Conservation (phyloP, 306 rosid genomes). For the Amphicarpaea edgeworthii region DNA sequence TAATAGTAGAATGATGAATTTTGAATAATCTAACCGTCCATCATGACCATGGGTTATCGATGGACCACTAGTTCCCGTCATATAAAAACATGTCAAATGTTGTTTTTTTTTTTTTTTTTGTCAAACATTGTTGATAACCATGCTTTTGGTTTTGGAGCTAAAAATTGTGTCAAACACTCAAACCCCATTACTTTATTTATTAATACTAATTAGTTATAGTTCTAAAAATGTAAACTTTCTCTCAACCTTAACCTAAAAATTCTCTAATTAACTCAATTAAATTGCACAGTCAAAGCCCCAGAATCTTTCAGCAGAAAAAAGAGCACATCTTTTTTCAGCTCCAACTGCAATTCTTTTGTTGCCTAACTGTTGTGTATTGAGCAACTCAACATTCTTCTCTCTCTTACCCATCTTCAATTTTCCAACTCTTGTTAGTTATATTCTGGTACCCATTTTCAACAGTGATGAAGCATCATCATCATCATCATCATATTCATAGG, state of each 20-base stretch:
- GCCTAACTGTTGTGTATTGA: background rate
- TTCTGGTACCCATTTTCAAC: conserved; percentile 33
- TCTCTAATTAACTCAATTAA: conserved; percentile 10
- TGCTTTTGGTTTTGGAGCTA: background rate
- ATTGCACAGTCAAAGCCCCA: conserved; percentile 25
- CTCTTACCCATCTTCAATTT: conserved; percentile 22
- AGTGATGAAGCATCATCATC: conserved; percentile 65
- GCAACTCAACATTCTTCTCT: conserved; percentile 5
- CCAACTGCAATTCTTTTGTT: conserved; percentile 1
- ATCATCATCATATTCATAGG: too few species aligned
- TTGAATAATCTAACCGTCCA: conserved; percentile 20
- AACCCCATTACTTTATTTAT: background rate
- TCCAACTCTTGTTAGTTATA: conserved; percentile 13
- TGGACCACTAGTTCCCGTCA: conserved; percentile 32
- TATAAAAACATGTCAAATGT: conserved; percentile 24
- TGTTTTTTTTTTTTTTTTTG: too few species aligned
- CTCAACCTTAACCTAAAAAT: conserved; percentile 19
- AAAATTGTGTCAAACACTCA: conserved; percentile 2
- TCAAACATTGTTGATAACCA: conserved; percentile 8
- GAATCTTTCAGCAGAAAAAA: conserved; percentile 9
- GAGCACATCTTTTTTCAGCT: conserved; percentile 32
- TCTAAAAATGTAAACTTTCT: background rate
- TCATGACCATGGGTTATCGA: background rate
- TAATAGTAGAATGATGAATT: background rate
- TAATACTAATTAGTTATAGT: background rate